These are phyloP conservation scores for Pholiota molesta DNA, from an alignment of 768 basidiomycete species.

Conservation along the genomic window DNA sequence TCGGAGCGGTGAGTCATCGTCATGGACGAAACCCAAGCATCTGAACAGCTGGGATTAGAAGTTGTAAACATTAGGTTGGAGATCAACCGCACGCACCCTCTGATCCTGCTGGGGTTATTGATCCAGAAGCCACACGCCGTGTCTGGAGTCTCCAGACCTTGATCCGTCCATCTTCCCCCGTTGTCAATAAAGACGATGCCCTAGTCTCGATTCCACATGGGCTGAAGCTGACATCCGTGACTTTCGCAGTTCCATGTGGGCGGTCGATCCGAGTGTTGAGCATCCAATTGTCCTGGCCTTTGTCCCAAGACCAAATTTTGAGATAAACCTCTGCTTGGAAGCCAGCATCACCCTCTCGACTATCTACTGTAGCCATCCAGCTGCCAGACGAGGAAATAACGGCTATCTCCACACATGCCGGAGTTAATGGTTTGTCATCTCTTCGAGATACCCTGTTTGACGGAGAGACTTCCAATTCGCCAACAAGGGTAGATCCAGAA, in stretches of 20 bases:
- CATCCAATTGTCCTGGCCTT: constrained; percentile 59
- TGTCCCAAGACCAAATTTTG: constrained; percentile 91
- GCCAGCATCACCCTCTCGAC: constrained; percentile 64
- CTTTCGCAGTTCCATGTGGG: constrained; percentile 71
- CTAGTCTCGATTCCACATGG: constrained; percentile 39
- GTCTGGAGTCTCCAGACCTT: constrained; percentile 79
- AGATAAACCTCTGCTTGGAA: constrained; percentile 75
- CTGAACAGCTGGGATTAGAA: constrained; percentile 34
- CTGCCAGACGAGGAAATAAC: constrained; percentile 68
- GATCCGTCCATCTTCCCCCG: constrained; percentile 72
- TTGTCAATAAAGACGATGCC: constrained; percentile 62
- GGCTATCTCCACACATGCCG: constrained; percentile 72
- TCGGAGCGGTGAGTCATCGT: constrained; percentile 71
- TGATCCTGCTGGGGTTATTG: constrained; percentile 32
- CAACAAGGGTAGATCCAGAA: constrained; percentile 64
- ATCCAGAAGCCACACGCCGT: constrained; percentile 14
- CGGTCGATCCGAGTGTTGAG: constrained; percentile 90
- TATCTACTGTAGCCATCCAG: constrained; percentile 94
- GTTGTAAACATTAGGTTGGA: not conserved
- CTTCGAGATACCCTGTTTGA: constrained; percentile 87
- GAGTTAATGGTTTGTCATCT: constrained; percentile 77
- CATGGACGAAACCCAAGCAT: constrained; percentile 82
- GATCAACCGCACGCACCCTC: constrained; percentile 18
- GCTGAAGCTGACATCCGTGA: constrained; percentile 74
- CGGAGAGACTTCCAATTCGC: constrained; percentile 91